Evolutionary conservation across 1,139 yeast genomes (phyloP), one percentile per base, ranked within the genome.

Genomic region (Meyerozyma guilliermondii): DNA sequence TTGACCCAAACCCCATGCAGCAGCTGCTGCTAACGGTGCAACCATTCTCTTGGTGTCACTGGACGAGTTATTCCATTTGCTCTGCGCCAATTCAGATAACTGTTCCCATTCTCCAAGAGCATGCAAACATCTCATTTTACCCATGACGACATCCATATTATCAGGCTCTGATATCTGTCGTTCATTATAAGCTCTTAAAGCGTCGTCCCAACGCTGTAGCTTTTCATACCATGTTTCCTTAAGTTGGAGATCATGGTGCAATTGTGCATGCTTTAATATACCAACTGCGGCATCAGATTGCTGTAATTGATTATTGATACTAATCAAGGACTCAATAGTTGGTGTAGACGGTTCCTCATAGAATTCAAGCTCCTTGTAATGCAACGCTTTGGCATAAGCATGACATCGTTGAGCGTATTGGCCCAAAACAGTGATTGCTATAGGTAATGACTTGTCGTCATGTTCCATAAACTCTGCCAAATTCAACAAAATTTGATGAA

Each of bases 231-330:
- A 94, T 0, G 97, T 87, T 63, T 92, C 98, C 55, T 91, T 92
- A 48, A 94, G 73, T 62, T 91, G 97, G 40, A 92, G 70, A 51
- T 88, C 92, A 58, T 91, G 96, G 50, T 89, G 95, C 48, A 87
- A 81, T 59, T 94, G 98, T 1, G 98, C 98, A 61, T 91, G 95
- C 55, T 89, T 91, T 54, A 94, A 71, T 43, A 92, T 91, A 49
- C 99, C 99, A 46, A 92, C 88, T 0, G 98, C 98, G 0, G 99
- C 97, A 65, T 94, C 99, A 0, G 95, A 83, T 59, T 94, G 98
- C 53, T 92, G 98, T 23, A 94, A 68, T 54, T 91, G 96, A 56
- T 92, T 94, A 59, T 94, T 94, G 53, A 94, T 91, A 50, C 89
- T 83, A 43, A 94, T 92, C 53, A 94, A 71, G 0, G 96, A 80